Base-by-base conservation (phyloP, 2,329 filamentous ascomycete genomes). In the Cladophialophora exuberans region DNA sequence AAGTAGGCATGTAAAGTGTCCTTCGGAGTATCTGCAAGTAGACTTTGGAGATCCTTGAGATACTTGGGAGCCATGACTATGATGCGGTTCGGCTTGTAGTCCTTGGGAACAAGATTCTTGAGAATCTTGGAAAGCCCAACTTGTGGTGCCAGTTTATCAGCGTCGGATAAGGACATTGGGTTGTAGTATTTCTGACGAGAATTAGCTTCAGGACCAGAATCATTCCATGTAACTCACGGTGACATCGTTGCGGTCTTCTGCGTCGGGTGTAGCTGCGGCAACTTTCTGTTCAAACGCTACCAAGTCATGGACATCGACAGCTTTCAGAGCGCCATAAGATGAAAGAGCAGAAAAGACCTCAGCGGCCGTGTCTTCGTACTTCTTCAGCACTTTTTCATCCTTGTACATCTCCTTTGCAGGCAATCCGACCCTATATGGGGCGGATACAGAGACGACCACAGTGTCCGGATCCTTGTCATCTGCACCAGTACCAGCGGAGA, bases 1-100 rank as follows among this genome's bases (percentile, higher is more conserved):
- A 88, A 76, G 64, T 84, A 89, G n/a, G 77, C 74, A 57, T 84
- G 78, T 2, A 89, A 65, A 0, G 81, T 78, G 36, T 84, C 79
- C 45, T 76, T 74, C 0, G 80, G 69, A 1, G 82, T 82, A 2
- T 77, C 70, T 1, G 75, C 69, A 17, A 90, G 63, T 31, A 87
- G 80, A 1, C 72, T 66, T 4, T 83, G 80, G 1, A 88, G 66
- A 6, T 81, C 79, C 46, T 80, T 76, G 63, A 87, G 73, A 62
- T 87, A 88, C 1, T 77, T 72, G 0, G 85, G 83, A 1, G 83
- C 82, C 17, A 75, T 74, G 23, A 86, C 75, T 60, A 88, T 83
- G 52, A 88, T 69, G 11, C 77, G 77, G 30, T 82, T 71, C 1
- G 77, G 70, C 11, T 75, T 74, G 62, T 79, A 79, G 45, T 77